Base-by-base conservation (phyloP, 2,329 filamentous ascomycete species). In the Ilyonectria mors-panacis region DNA sequence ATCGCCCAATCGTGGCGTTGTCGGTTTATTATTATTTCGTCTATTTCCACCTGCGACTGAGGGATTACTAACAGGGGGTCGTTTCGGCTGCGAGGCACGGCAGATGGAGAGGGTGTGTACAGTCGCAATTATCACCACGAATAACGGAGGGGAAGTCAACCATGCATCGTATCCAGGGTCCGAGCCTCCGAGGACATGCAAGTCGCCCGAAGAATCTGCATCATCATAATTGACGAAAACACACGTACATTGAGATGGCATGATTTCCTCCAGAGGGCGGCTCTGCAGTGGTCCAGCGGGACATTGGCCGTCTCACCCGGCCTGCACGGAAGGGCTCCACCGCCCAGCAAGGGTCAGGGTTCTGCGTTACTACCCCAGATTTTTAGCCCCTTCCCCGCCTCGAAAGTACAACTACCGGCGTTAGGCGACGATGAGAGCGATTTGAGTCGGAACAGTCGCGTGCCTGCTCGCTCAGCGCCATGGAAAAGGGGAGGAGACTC, bases 311-410 rank as follows among this genome's bases (percentile, higher is more conserved):
- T 35, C 61, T n/a, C 54, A 54, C 39, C 47, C 59, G 56, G 28
- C n/a, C 33, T 56, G 50, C 23, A 26, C 37, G 30, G 9, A 50
- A 44, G 56, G 66, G 61, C 71, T 73, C 73, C 73, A 74, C 73
- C 51, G 63, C 60, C 51, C 53, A 65, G 71, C 71, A 67, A 70
- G 64, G 62, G 44, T 67, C 70, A 61, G 28, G 57, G 50, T 50
- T 61, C 50, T 63, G 65, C 69, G 65, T 61, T 74, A 69, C 68
- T 76, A 75, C 74, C 74, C 74, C 74, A 70, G 74, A 76, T 76
- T 76, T 76, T 71, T 59, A 17, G 67, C 74, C 65, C 60, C 67
- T 70, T 69, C 44, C 63, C 48, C 59, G 67, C 58, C 42, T 42
- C 53, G 60, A 39, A 47, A 57, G 33, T 47, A 65, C 57, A 73